A percentile compares a stretch with the other conserved stretches of the same genome.
These are phyloP conservation scores for Termitomyces sp. DNA, from an alignment of 768 basidiomycete genomes.

Conservation along the genomic window DNA sequence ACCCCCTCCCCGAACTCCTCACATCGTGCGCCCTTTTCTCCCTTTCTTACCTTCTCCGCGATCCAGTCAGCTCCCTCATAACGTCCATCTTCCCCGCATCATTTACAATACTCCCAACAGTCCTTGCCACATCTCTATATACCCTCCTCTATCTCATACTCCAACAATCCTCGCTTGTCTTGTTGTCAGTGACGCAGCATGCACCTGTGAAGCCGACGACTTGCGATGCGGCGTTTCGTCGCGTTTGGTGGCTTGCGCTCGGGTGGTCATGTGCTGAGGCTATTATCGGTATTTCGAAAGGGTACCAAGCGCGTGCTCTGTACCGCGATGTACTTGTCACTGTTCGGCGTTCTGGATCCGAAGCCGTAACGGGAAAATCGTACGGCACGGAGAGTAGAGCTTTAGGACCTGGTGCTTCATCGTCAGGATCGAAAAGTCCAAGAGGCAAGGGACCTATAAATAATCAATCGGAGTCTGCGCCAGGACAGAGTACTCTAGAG, in stretches of 20 bases:
- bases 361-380: neutral
- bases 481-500: conserved; percentile 9
- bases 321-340: conserved; percentile 67
- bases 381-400: neutral
- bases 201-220: conserved; percentile 43
- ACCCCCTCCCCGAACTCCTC: conserved; percentile 62
- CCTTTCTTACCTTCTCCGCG: conserved; percentile 48
- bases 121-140: conserved; percentile 38
- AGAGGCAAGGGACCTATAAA: neutral
- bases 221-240: conserved; percentile 51
- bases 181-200: conserved; percentile 46
- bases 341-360: conserved; percentile 13
- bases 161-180: conserved; percentile 48
- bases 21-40: conserved; percentile 59
- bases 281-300: conserved; percentile 58
- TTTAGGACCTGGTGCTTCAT: neutral
- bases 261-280: conserved; percentile 75
- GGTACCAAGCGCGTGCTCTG: conserved; percentile 60
- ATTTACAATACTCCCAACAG: conserved; percentile 19
- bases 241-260: conserved; percentile 75
- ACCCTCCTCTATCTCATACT: conserved; percentile 47
- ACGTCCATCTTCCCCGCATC: conserved; percentile 21
- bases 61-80: conserved; percentile 38
- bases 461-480: neutral
- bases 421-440: neutral